phyloP scores from a whole-genome alignment of 306 rosid species.

The Senna siamea region DNA sequence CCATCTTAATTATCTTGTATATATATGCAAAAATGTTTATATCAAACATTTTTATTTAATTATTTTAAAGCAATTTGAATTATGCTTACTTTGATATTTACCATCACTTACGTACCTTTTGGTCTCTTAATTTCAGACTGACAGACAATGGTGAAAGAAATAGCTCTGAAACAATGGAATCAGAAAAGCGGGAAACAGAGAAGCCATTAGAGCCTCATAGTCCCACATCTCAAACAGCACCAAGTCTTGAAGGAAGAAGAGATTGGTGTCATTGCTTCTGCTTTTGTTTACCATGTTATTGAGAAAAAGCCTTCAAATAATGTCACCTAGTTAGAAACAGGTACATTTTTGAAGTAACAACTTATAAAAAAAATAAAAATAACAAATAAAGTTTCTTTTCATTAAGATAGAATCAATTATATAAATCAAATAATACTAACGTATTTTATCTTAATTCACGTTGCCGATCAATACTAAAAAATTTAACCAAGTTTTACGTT shows the following conservation, averaged over 20 bases:
- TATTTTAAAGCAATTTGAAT: too few species aligned
- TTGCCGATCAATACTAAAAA: too few species aligned
- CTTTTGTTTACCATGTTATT: constrained; percentile 46
- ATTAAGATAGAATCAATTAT: too few species aligned
- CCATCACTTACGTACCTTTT: neutral
- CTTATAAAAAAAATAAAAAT: too few species aligned
- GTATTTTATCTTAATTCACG: too few species aligned
- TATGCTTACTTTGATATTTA: too few species aligned
- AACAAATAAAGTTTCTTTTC: too few species aligned
- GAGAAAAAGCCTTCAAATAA: constrained; percentile 26
- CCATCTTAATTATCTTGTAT: neutral
- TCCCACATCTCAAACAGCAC: constrained; percentile 1
- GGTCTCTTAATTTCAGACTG: constrained; percentile 49
- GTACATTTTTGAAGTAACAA: too few species aligned
- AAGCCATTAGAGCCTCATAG: neutral
- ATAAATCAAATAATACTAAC: too few species aligned
- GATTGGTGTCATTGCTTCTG: constrained; percentile 42
- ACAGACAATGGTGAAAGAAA: constrained; percentile 43
- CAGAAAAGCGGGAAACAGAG: constrained; percentile 37
- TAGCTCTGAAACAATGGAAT: constrained; percentile 27
- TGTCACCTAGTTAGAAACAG: neutral
- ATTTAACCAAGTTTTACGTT: too few species aligned
- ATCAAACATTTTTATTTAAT: neutral
- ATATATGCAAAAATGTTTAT: too few species aligned
- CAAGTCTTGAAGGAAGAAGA: constrained; percentile 17